Evolutionary conservation across 768 basidiomycete genomes (phyloP).

Genomic region (Tubosaeta sp.): DNA sequence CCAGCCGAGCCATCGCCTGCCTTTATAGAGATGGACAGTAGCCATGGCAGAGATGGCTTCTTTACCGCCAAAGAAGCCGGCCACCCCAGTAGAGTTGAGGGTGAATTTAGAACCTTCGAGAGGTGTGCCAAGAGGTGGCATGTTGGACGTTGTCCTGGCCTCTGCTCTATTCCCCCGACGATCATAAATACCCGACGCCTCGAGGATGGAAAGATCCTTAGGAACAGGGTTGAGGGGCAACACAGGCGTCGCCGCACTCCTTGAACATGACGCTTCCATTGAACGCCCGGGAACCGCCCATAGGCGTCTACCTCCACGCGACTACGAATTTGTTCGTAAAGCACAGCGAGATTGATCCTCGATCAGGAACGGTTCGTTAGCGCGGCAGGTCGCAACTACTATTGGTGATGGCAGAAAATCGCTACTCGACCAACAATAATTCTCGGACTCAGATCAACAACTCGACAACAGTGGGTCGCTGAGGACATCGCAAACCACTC

Average conservation of each 20-base stretch:
- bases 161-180: neutral
- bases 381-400: neutral
- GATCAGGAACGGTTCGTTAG: neutral
- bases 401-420: neutral
- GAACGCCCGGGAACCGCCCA: neutral
- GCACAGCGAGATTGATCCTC: neutral
- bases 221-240: neutral
- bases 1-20: conserved; percentile 33
- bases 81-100: conserved; percentile 30
- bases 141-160: neutral
- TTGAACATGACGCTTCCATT: too few relatives aligned
- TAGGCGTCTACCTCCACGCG: neutral
- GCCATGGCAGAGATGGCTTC: conserved; percentile 36
- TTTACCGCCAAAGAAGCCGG: conserved; percentile 35
- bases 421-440: neutral
- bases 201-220: neutral
- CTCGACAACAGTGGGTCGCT: neutral
- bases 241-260: neutral
- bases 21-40: conserved; percentile 27
- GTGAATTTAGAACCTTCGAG: conserved; percentile 8
- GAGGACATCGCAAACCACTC: neutral
- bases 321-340: neutral
- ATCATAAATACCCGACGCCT: conserved; percentile 1
- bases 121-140: conserved; percentile 13
- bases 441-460: neutral